Evolutionary conservation across 106 monocot species (phyloP), one percentile per base, ranked within the genome.

Genomic region (Dactylorhiza incarnata): DNA sequence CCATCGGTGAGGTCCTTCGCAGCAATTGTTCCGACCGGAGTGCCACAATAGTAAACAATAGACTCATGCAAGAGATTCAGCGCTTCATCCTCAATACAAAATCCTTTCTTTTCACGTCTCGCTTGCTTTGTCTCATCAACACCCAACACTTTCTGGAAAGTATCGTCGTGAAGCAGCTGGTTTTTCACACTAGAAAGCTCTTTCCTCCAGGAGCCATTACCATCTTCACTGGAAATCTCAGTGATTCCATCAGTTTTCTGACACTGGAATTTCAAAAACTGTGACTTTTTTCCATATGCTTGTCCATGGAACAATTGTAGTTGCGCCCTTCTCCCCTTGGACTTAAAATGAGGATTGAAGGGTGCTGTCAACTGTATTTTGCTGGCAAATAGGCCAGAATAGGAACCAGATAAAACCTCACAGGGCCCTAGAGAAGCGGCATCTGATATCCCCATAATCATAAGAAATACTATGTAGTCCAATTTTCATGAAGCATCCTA

Each of bases 11-110:
- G 93, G 77, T 93, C 93, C 74, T 89, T 93, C 4, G 96, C 96
- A 68, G 96, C 96, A 80, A 97, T 97, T 9, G 96, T 97, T 45
- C 96, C 96, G 74, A 93, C 86, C 17, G 96, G 96, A 81, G 81
- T 91, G 53, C 87, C 87, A 73, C 96, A 97, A 77, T 97, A 97
- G 65, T 81, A 81, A 49, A 91, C 96, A 72, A 91, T 58, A 5
- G 96, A 97, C 48, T 97, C 93, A 71, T 73, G 81, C 49, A 97
- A 73, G 68, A 93, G 89, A 17, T 73, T 67, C 96, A 91, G 93
- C 17, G 93, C 96, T 80, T 93, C 93, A 75, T 97, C 93, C 73
- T 93, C 96, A 51, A 93, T 46, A 45, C 81, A 81, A n/a, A 46
- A 75, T 23, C 56, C 75, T 74, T 74, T 83, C 77, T 77, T 82